Evolutionary conservation across 1,284 basidiomycete species (phyloP), one percentile per base, ranked within the genome.

Genomic region (Cerrena zonata): DNA sequence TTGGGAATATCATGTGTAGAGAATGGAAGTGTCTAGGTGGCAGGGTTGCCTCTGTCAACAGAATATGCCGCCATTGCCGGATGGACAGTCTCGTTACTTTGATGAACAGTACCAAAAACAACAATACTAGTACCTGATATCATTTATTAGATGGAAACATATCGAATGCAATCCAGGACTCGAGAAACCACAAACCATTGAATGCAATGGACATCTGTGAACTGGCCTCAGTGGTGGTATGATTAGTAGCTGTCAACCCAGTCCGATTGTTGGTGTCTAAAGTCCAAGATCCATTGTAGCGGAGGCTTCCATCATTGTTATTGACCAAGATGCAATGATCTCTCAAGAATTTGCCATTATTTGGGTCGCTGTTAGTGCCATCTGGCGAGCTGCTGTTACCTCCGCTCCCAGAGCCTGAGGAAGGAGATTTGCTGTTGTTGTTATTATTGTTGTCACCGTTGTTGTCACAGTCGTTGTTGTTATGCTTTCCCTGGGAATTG

Each of bases 81-180:
- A 39, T 44, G 54, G n/a, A 55, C 21, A 1, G 65, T 65, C 2
- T 42, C 47, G 49, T 71, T 72, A 53, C 70, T 73, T 13, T 58
- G 53, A n/a, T 70, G 69, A 10, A 76, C 67, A 13, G 68, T 71
- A 1, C 75, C 74, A 47, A 72, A 69, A 5, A 76, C 70, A 3
- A 67, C 59, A 18, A 77, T 68, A n/a, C 63, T 69, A 23, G 66
- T 71, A 18, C 72, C 74, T 77, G 15, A 24, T 26, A 15, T 47
- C 12, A 50, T n/a, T 21, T 22, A 11, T 43, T 4, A 45, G n/a
- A n/a, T n/a, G n/a, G n/a, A n/a, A n/a, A n/a, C n/a, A n/a, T n/a
- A n/a, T 42, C 39, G 37, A 13, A 47, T n/a, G 24, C 2, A 26
- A 24, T 4, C n/a, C n/a, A n/a, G n/a, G n/a, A n/a, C n/a, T n/a